phyloP scores from a whole-genome alignment of 176 grass and related monocot genomes.

The Alopecurus myosuroides region DNA sequence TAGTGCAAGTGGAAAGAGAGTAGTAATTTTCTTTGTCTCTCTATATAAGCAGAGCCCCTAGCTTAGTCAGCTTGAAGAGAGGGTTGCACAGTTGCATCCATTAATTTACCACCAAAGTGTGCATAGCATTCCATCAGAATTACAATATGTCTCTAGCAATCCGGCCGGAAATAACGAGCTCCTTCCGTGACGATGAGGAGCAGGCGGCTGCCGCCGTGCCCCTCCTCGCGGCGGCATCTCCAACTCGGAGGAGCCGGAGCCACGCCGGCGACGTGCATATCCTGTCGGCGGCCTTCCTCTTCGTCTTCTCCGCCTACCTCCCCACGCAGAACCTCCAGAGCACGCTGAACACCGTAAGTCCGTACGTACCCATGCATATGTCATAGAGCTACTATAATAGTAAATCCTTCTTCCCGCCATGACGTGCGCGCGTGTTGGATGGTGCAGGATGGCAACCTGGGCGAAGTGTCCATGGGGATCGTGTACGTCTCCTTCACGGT shows the following conservation, averaged over 20 bases:
- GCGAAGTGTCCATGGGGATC: background rate
- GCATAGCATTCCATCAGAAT: background rate
- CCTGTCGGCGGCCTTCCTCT: conserved; percentile 6
- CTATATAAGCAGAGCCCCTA: background rate
- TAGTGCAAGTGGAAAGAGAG: background rate
- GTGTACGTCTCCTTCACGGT: background rate
- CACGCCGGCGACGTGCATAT: conserved; percentile 3
- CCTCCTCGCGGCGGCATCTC: background rate
- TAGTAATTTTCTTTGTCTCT: background rate
- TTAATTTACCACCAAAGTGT: background rate
- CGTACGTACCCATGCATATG: background rate
- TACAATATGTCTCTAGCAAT: background rate
- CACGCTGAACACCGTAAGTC: background rate
- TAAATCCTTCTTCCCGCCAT: background rate
- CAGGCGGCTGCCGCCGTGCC: background rate
- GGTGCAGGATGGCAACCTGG: background rate
- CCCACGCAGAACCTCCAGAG: conserved; percentile 10
- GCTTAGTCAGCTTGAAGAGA: background rate
- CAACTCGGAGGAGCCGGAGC: background rate
- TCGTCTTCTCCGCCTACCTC: conserved; percentile 20
- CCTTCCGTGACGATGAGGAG: background rate
- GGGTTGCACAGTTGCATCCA: background rate
- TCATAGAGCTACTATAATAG: background rate
- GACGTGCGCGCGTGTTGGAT: background rate
- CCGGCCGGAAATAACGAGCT: background rate